Conservation (phyloP, 2,329 filamentous ascomycete species). For the Pseudocercospora macadamiae region DNA sequence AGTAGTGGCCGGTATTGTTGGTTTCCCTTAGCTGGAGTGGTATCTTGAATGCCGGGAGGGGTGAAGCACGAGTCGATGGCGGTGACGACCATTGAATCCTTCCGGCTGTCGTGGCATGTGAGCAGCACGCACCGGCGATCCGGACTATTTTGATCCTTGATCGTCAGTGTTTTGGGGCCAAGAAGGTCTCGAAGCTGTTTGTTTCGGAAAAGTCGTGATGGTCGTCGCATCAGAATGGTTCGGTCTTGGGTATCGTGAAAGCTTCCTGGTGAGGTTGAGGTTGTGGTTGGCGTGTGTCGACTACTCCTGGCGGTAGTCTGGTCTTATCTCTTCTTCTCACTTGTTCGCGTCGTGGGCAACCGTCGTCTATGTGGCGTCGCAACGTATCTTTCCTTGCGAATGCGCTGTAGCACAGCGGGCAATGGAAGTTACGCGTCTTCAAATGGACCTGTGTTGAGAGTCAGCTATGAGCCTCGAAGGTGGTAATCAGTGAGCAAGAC, state of each 20-base stretch:
- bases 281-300: neutral
- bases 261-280: neutral
- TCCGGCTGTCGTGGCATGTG: neutral
- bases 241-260: slow-evolving; percentile 1
- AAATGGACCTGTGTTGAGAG: slow-evolving; percentile 65
- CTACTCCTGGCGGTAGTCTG: neutral
- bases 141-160: neutral
- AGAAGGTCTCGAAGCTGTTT: neutral
- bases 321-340: slow-evolving; percentile 25
- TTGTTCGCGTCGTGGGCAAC: slow-evolving; percentile 65
- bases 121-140: neutral
- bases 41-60: neutral
- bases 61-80: neutral
- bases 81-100: neutral
- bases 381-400: slow-evolving; percentile 84
- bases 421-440: slow-evolving; percentile 71
- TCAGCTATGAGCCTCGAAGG: slow-evolving; percentile 15
- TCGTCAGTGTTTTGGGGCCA: neutral
- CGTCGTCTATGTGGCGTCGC: slow-evolving; percentile 75
- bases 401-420: slow-evolving; percentile 68
- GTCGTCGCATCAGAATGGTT: neutral
- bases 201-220: neutral
- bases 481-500: slow-evolving; percentile 40
- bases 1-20: too few relatives aligned
- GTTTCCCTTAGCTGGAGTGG: neutral